These are phyloP conservation scores for Aspergillus brunneoviolaceus DNA, from an alignment of 2,329 filamentous ascomycete genomes.

Conservation along the genomic window DNA sequence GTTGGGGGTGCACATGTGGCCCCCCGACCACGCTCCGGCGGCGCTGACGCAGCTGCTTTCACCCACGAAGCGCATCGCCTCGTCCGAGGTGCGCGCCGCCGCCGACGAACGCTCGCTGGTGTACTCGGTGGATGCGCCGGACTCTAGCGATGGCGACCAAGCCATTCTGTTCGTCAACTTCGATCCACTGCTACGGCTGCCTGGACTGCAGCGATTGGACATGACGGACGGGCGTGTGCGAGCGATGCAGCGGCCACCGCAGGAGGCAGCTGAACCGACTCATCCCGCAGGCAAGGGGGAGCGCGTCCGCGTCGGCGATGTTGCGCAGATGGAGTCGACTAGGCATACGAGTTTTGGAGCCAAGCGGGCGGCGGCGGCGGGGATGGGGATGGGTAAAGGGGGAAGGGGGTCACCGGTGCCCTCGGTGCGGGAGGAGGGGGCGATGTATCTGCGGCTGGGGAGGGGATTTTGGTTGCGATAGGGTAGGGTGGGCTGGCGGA, in stretches of 20 bases:
- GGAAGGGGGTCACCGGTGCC: background rate
- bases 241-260: background rate
- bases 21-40: conserved; percentile 38
- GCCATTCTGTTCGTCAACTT: conserved; percentile 43
- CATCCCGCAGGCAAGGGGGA: background rate
- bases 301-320: background rate
- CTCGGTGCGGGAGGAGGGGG: background rate
- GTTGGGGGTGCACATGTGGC: conserved; percentile 45
- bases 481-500: background rate
- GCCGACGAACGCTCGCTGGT: conserved; percentile 43
- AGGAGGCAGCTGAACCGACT: background rate
- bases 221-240: background rate
- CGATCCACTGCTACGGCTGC: conserved; percentile 37
- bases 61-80: conserved; percentile 33
- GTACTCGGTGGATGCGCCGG: conserved; percentile 37
- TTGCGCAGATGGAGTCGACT: background rate
- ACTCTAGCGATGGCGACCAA: conserved; percentile 22
- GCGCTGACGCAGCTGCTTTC: conserved; percentile 42
- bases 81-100: conserved; percentile 30
- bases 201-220: conserved; percentile 19
- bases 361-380: background rate
- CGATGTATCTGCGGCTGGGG: background rate
- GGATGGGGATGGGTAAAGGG: background rate
- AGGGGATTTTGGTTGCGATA: background rate
- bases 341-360: background rate